A percentile compares a stretch with the other conserved stretches of the same genome.
Evolutionary conservation across 768 basidiomycete genomes (phyloP).

Genomic region (Mycena rebaudengoi): DNA sequence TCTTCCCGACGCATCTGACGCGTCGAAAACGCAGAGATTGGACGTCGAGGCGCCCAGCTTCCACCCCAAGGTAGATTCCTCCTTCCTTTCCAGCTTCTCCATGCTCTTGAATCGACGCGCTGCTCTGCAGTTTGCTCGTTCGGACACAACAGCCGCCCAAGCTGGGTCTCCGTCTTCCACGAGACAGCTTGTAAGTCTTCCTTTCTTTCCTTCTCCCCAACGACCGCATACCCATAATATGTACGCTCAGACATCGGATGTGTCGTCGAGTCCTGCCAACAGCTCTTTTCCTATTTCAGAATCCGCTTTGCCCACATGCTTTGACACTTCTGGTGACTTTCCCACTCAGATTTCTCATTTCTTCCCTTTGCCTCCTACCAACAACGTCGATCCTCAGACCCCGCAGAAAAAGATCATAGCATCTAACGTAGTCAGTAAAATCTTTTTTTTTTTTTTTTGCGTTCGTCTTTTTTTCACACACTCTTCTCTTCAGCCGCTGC

Average conservation of each 20-base stretch:
- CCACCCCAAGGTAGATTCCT: conserved; percentile 15
- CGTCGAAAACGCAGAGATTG: background rate
- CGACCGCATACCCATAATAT: background rate
- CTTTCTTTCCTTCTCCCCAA: background rate
- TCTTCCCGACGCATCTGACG: background rate
- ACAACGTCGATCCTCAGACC: background rate
- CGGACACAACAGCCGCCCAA: conserved; percentile 24
- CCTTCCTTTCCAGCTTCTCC: background rate
- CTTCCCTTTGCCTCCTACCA: conserved; percentile 24
- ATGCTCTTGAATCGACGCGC: background rate
- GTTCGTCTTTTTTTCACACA: background rate
- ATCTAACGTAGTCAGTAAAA: background rate
- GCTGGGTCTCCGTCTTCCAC: conserved; percentile 17
- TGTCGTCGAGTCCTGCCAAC: conserved; percentile 23
- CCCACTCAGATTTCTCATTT: conserved; percentile 23
- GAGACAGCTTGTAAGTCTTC: background rate
- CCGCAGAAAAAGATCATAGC: conserved; percentile 1
- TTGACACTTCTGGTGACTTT: conserved; percentile 33
- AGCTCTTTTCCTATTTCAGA: conserved; percentile 37
- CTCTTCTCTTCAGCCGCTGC: conserved; percentile 1
- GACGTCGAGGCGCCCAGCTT: conserved; percentile 17
- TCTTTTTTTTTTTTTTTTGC: background rate
- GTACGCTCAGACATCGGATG: conserved; percentile 1
- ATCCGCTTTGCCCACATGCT: conserved; percentile 33
- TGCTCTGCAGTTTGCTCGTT: conserved; percentile 16